Evolutionary conservation across 2,329 filamentous ascomycete genomes (phyloP).

Genomic region (Alternaria consortialis): DNA sequence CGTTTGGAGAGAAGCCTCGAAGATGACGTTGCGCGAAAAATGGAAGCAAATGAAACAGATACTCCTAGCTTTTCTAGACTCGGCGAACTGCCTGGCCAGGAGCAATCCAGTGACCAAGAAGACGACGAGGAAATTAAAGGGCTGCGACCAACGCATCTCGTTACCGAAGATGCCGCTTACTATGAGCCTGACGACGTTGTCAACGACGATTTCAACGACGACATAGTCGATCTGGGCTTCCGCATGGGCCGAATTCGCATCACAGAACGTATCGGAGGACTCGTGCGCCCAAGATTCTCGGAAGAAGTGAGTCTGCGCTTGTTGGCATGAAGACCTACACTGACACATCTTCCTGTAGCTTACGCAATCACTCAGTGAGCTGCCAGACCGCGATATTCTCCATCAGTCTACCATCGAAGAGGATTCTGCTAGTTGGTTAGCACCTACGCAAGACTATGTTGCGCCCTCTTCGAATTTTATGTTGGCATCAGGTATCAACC

Average conservation of each 20-base stretch:
- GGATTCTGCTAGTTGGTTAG: conserved; percentile 60
- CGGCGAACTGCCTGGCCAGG: conserved; percentile 44
- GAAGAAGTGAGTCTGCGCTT: conserved; percentile 66
- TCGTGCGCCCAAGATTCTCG: conserved; percentile 73
- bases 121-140: conserved; percentile 64
- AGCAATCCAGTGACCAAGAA: conserved; percentile 65
- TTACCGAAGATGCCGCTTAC: conserved; percentile 72
- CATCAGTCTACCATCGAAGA: conserved; percentile 21
- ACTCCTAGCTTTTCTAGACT: conserved; percentile 2
- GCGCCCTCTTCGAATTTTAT: conserved; percentile 73
- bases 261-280: conserved; percentile 77
- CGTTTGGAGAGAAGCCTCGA: conserved; percentile 75
- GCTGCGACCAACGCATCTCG: conserved; percentile 70
- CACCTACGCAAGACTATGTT: conserved; percentile 72
- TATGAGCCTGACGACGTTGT: conserved; percentile 69
- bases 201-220: conserved; percentile 75
- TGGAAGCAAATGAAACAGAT: conserved; percentile 15
- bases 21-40: conserved; percentile 67
- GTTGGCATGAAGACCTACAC: background rate
- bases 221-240: conserved; percentile 76
- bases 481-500: conserved; percentile 63
- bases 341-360: conserved; percentile 31
- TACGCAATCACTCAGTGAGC: conserved; percentile 40
- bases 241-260: conserved; percentile 75
- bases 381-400: conserved; percentile 29